Conservation (phyloP, 2,329 filamentous ascomycete genomes). For the Grosmannia penicillata region DNA sequence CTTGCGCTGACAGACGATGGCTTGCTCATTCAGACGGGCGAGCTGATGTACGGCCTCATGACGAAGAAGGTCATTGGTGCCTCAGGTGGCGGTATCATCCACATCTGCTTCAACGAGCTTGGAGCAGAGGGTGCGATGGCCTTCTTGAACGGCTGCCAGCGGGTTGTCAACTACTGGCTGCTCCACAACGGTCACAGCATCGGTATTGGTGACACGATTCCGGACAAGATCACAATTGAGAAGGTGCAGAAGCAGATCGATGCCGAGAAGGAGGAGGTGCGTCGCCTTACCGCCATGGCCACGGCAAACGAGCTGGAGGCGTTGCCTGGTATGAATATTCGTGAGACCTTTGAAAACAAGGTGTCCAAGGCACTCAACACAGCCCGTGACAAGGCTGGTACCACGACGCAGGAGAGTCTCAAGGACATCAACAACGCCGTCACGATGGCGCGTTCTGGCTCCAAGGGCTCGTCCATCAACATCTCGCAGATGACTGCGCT, state of each 20-base stretch:
- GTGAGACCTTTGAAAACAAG: constrained; percentile 95
- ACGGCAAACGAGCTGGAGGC: constrained; percentile 80
- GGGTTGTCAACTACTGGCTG: constrained; percentile 94
- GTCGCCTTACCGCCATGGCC: constrained; percentile 58
- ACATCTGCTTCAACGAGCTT: constrained; percentile 92
- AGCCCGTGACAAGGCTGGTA: constrained; percentile 93
- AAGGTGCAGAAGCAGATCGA: constrained; percentile 74
- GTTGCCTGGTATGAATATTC: constrained; percentile 95
- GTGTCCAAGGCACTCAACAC: constrained; percentile 89
- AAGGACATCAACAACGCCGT: constrained; percentile 96
- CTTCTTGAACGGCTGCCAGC: constrained; percentile 92
- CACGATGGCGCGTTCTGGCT: constrained; percentile 90
- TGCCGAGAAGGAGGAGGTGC: constrained; percentile 68
- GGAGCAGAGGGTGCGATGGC: constrained; percentile 74
- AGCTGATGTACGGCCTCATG: constrained; percentile 80
- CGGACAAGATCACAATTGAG: constrained; percentile 69
- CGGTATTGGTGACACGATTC: constrained; percentile 95
- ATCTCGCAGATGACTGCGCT: constrained; percentile 99
- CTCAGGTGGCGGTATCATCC: constrained; percentile 76
- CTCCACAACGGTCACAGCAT: constrained; percentile 95
- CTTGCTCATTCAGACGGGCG: constrained; percentile 68
- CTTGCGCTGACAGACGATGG: constrained; percentile 61
- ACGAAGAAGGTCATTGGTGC: constrained; percentile 94
- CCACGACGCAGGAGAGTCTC: constrained; percentile 75
- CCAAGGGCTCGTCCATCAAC: constrained; percentile 98